Evolutionary conservation across 768 basidiomycete genomes (phyloP), one percentile per base, ranked within the genome.

Genomic region (Amanita inopinata): DNA sequence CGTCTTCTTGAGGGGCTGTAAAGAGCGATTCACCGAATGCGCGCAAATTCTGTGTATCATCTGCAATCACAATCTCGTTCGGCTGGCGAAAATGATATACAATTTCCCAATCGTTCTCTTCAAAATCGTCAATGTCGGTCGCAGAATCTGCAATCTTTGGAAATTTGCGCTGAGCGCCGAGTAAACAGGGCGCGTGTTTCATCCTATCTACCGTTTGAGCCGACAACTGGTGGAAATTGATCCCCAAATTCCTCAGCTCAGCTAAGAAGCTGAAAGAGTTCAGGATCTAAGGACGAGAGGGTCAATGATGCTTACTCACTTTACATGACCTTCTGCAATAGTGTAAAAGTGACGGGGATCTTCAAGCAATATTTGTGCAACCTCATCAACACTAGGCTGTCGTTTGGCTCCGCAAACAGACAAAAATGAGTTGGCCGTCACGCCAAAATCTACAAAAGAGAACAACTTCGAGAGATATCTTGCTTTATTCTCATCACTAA

Each of bases 371-470:
- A 78, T 81, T 40, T 71, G 69, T 0, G 79, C 80, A 32, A 91
- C 70, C 59, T 92, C 90, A 44, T 88, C 80, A 3, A 91, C 76
- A 33, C 78, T 89, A 3, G 94, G 93, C 54, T 91, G 87, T 32
- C 74, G 79, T 54, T 80, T 83, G 11, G 92, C 87, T 8, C 96
- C 94, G 51, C 89, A 89, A 2, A 85, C 81, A 40, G 71, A 74
- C 33, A 99, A 66, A 62, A 99, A 97, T 3, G 73, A 67, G 51
- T 92, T 94, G 18, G 84, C 94, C 3, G 69, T 64, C 1, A 70
- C 55, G 2, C 92, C 93, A 56, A 94, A 96, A 57, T 94, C 81
- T 38, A 98, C 78, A 52, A 92, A 96, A 24, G 76, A 71, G 54
- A 97, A 96, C 1, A 94, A 62, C 49, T 83, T 81, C 2, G 83